Conservation (phyloP, 805 yeast genomes). For the Alloascoidea hylecoeti region DNA sequence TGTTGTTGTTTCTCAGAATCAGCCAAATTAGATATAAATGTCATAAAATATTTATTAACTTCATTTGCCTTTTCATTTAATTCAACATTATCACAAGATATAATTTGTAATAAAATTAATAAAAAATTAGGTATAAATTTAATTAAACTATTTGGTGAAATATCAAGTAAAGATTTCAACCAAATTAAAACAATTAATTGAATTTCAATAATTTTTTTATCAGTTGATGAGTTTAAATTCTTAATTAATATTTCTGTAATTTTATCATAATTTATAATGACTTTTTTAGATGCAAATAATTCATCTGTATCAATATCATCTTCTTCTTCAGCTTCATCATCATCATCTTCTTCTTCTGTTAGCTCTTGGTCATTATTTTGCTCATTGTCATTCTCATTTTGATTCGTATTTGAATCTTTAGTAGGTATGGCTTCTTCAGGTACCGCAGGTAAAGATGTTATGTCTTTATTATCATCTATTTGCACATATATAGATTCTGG, state of each 20-base stretch:
- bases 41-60: slow-evolving; percentile 32
- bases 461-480: too few relatives aligned
- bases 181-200: slow-evolving; percentile 56
- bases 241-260: slow-evolving; percentile 58
- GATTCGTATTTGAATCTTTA: too few relatives aligned
- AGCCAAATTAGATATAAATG: slow-evolving; percentile 21
- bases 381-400: too few relatives aligned
- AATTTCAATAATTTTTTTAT: too few relatives aligned
- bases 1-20: too few relatives aligned
- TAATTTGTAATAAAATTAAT: slow-evolving; percentile 34
- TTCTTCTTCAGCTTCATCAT: slow-evolving; percentile 10
- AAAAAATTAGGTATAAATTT: slow-evolving; percentile 52
- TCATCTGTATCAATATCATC: slow-evolving; percentile 20
- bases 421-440: too few relatives aligned
- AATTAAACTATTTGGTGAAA: slow-evolving; percentile 55
- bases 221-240: slow-evolving; percentile 43
- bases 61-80: slow-evolving; percentile 28
- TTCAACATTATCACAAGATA: slow-evolving; percentile 22
- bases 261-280: slow-evolving; percentile 52
- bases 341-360: slow-evolving; percentile 12
- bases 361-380: slow-evolving; percentile 16
- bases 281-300: slow-evolving; percentile 45
- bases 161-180: slow-evolving; percentile 47
- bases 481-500: too few relatives aligned
- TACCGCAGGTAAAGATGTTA: too few relatives aligned